Percentiles rank a stretch among this genome's conserved stretches.
Evolutionary conservation across 345 rosid genomes (phyloP).

Genomic region (Sapria himalayana): DNA sequence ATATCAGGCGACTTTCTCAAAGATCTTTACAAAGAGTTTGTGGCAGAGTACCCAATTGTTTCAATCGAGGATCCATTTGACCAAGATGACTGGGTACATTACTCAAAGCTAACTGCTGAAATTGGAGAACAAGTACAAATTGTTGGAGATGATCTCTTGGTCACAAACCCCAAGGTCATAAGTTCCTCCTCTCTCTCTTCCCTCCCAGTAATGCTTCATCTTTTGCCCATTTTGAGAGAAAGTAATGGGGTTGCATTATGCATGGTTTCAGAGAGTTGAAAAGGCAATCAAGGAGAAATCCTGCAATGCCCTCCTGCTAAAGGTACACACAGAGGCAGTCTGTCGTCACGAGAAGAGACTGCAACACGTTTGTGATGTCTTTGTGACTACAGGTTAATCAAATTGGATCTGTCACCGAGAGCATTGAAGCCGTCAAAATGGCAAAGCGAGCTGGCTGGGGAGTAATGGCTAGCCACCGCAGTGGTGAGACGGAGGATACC

Average conservation of each 20-base stretch:
- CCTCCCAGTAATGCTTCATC: background rate
- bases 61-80: slow-evolving; percentile 97
- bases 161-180: slow-evolving; percentile 84
- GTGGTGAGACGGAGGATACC: slow-evolving; percentile 97
- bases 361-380: background rate
- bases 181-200: background rate
- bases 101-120: slow-evolving; percentile 59
- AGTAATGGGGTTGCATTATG: background rate
- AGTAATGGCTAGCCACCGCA: slow-evolving; percentile 94
- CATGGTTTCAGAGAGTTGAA: slow-evolving; percentile 46
- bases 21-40: slow-evolving; percentile 77
- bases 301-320: slow-evolving; percentile 91
- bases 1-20: slow-evolving; percentile 72
- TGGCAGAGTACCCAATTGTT: slow-evolving; percentile 70
- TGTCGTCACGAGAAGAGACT: background rate
- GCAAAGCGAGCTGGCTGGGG: slow-evolving; percentile 98
- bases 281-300: slow-evolving; percentile 71
- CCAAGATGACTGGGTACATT: slow-evolving; percentile 94
- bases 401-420: slow-evolving; percentile 92
- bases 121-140: slow-evolving; percentile 62
- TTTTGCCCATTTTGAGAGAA: background rate
- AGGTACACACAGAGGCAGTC: slow-evolving; percentile 24
- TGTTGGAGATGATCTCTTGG: slow-evolving; percentile 94
- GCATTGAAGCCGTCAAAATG: slow-evolving; percentile 95
- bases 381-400: slow-evolving; percentile 59